Evolutionary conservation across 2,329 filamentous ascomycete species (phyloP).

Genomic region (Nigrospora osmanthi): DNA sequence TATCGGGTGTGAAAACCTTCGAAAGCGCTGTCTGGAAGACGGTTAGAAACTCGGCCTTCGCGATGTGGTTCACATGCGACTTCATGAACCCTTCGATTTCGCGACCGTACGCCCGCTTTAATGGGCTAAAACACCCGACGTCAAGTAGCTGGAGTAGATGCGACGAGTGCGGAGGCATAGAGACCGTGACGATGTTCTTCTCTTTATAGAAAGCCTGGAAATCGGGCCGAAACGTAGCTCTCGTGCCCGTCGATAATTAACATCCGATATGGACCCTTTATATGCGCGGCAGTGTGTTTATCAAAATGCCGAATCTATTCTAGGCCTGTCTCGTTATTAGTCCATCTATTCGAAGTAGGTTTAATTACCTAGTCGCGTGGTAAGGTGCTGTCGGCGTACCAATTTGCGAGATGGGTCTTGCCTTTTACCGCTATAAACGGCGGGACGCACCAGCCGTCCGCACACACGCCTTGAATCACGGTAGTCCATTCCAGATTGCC

Average conservation of each 20-base stretch:
- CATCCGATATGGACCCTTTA: slow-evolving; percentile 19
- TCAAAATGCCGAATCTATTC: background rate
- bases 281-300: slow-evolving; percentile 1
- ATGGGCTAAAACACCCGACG: too few relatives aligned
- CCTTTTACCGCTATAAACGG: slow-evolving; percentile 5
- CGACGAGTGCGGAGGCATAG: too few relatives aligned
- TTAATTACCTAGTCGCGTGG: background rate
- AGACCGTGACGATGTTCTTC: slow-evolving; percentile 20
- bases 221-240: slow-evolving; percentile 21
- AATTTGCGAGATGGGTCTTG: slow-evolving; percentile 1
- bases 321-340: background rate
- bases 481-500: slow-evolving; percentile 19
- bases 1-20: too few relatives aligned
- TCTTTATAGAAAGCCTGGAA: slow-evolving; percentile 25
- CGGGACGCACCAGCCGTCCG: slow-evolving; percentile 5
- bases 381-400: background rate
- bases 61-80: too few relatives aligned
- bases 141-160: too few relatives aligned
- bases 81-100: slow-evolving; percentile 1
- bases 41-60: too few relatives aligned
- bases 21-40: too few relatives aligned
- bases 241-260: slow-evolving; percentile 28
- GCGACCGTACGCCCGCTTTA: too few relatives aligned
- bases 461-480: slow-evolving; percentile 10
- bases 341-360: background rate